Evolutionary conservation across 805 yeast species (phyloP), one percentile per base, ranked within the genome.

Genomic region (Yamadazyma phyllophila): DNA sequence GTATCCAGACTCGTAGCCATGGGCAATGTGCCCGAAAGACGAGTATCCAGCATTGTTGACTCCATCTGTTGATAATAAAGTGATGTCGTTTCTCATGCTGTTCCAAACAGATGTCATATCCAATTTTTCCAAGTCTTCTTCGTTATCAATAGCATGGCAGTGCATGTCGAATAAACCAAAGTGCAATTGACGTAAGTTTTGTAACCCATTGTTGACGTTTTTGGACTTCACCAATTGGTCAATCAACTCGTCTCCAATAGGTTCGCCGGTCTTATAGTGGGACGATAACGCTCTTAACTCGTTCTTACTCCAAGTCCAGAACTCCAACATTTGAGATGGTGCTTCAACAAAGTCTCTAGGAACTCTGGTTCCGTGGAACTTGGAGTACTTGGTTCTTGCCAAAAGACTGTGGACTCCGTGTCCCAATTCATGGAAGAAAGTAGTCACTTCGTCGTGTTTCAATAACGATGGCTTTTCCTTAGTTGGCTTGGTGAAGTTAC

Each of bases 271-370:
- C 43, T 76, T 67, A 61, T 84, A 87, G 62, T 88, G 96, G 15
- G 77, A 71, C 0, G 92, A 82, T 44, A 88, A 65, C 8, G 61
- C 58, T 54, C 71, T 75, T 52, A 88, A 69, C 62, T 81, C 83
- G 33, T 73, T 67, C 44, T 74, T 74, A 44, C 83, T 77, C 96
- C 96, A 88, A 32, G 91, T 84, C 88, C 94, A 88, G 63, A 81
- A 85, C 64, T 88, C 96, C 55, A 88, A 71, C 82, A 88, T 80
- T 68, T 88, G 96, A 1, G 96, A 88, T 24, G 96, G 96, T 47
- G 92, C 88, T 65, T 88, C 96, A 41, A 88, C 96, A 66, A 88
- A 88, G 66, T 88, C 96, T 77, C 94, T 76, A 32, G 85, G 81
- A 37, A 86, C 92, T 33, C 78, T 71, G 26, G 91, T 83, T 16